A percentile compares a stretch with the other conserved stretches of the same genome.
Evolutionary conservation across 495 filamentous ascomycete genomes (phyloP).

Genomic region (Hyaloscypha finlandica): DNA sequence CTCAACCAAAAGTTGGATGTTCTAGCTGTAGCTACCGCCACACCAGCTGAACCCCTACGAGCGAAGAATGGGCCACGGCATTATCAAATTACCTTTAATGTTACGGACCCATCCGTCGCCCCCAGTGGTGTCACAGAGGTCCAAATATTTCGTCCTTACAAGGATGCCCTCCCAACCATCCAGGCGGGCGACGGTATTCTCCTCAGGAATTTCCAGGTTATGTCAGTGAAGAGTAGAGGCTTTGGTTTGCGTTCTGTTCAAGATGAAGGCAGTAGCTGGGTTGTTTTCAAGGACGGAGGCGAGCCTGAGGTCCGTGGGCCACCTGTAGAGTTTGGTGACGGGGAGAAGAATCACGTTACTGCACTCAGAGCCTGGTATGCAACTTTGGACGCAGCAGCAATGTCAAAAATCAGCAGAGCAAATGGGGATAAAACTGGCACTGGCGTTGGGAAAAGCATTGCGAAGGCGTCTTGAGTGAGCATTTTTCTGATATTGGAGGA

Average conservation of each 20-base stretch:
- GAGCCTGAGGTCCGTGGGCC: slow-evolving; percentile 58
- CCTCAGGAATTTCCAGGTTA: slow-evolving; percentile 72
- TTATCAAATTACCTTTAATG: slow-evolving; percentile 65
- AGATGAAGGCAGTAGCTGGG: slow-evolving; percentile 58
- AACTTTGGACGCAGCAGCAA: slow-evolving; percentile 33
- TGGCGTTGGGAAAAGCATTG: slow-evolving; percentile 15
- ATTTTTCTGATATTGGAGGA: neutral
- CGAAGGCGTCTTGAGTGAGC: slow-evolving; percentile 10
- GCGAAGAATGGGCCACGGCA: slow-evolving; percentile 69
- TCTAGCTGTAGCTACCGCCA: slow-evolving; percentile 65
- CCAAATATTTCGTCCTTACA: slow-evolving; percentile 74
- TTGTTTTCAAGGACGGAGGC: slow-evolving; percentile 49
- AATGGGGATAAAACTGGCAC: slow-evolving; percentile 28
- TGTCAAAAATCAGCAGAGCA: slow-evolving; percentile 36
- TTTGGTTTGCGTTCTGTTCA: slow-evolving; percentile 48
- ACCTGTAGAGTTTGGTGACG: slow-evolving; percentile 62
- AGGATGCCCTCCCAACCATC: slow-evolving; percentile 67
- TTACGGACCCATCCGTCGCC: slow-evolving; percentile 65
- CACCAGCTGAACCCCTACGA: slow-evolving; percentile 53
- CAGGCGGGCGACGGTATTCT: slow-evolving; percentile 74
- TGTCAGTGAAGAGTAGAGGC: slow-evolving; percentile 48
- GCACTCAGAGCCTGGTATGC: slow-evolving; percentile 56
- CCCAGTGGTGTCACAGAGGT: slow-evolving; percentile 54
- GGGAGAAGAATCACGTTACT: slow-evolving; percentile 58
- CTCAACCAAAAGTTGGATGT: slow-evolving; percentile 58